Evolutionary conservation across 129 eudicot species (phyloP), one percentile per base, ranked within the genome.

Genomic region (Glebionis coronaria): DNA sequence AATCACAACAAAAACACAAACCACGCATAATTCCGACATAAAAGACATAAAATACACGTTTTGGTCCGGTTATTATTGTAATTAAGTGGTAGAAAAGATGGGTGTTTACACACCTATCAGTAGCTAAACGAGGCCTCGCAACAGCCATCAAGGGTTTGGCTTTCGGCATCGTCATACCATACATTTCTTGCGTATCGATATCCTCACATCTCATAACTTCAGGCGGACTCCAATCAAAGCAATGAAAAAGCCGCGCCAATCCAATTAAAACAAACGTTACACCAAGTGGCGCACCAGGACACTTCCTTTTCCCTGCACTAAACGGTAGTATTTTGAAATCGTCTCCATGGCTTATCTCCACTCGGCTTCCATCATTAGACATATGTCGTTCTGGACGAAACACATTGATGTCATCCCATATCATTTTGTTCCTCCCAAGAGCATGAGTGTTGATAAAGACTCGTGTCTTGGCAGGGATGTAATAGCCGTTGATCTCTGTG

Each of bases 221-320:
- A 0, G 90, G 80, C 2, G 97, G 99, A 57, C 70, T 61, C 99
- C 99, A 94, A 62, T 90, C 88, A 29, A 86, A 94, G 49, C 85
- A 71, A 78, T 94, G 99, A 14, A 94, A 84, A 6, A 94, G 90
- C 46, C 82, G 82, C 71, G 99, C 99, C 87, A 94, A 68, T 0
- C 87, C 99, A 93, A 84, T 79, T 8, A 89, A 76, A 61, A 90
- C 97, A 13, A 89, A 74, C n/a, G 87, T 83, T 44, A 94, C 88
- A 3, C 97, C 99, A 27, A 94, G 92, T 9, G 97, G 97, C 5
- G 97, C 95, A 4, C 99, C 99, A 6, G 99, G 99, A 56, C 99
- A 94, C 59, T 87, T 94, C 73, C 99, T 81, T 67, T 89, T 89
- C 0, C 99, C 97, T 0, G 95, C 99, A 35, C 99, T 90, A 65